Evolutionary conservation across 2,329 filamentous ascomycete genomes (phyloP).

Genomic region (Verticillium nubilum): DNA sequence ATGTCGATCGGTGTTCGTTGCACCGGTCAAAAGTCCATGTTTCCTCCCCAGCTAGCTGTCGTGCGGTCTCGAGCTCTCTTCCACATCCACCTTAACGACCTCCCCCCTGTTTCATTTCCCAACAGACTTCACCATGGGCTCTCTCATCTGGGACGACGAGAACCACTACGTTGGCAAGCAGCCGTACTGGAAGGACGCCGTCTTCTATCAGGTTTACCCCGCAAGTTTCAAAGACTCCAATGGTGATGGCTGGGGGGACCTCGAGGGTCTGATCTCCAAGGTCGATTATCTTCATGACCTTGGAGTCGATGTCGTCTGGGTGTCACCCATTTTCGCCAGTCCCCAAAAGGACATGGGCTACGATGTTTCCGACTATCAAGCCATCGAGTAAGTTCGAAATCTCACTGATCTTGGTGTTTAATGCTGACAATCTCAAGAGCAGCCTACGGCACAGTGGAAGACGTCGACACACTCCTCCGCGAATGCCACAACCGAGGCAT

Average conservation of each 20-base stretch:
- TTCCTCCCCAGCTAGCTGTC: not conserved
- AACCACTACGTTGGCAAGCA: slow-evolving; percentile 26
- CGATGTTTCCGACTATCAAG: slow-evolving; percentile 65
- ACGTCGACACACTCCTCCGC: slow-evolving; percentile 59
- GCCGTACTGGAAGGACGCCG: slow-evolving; percentile 41
- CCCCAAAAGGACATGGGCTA: slow-evolving; percentile 68
- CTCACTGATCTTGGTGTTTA: not conserved
- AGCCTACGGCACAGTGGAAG: slow-evolving; percentile 60
- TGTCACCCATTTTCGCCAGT: slow-evolving; percentile 45
- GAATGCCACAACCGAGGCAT: slow-evolving; percentile 55
- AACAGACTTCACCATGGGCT: slow-evolving; percentile 22
- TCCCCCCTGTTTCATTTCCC: not conserved
- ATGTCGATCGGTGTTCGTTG: not conserved
- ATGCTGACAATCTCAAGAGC: slow-evolving; percentile 17
- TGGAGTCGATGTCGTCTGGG: slow-evolving; percentile 58
- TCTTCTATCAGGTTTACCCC: slow-evolving; percentile 50
- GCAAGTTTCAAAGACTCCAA: slow-evolving; percentile 54
- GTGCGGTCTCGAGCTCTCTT: not conserved
- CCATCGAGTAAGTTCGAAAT: slow-evolving; percentile 39
- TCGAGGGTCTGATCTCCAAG: slow-evolving; percentile 58
- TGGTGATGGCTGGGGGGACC: slow-evolving; percentile 59
- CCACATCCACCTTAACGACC: not conserved
- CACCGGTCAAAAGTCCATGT: not conserved
- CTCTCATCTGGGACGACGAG: slow-evolving; percentile 22
- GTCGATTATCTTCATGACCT: slow-evolving; percentile 59